These are phyloP conservation scores for Pseudogymnoascus sp. DNA, from an alignment of 2,329 filamentous ascomycete species.

Conservation along the genomic window DNA sequence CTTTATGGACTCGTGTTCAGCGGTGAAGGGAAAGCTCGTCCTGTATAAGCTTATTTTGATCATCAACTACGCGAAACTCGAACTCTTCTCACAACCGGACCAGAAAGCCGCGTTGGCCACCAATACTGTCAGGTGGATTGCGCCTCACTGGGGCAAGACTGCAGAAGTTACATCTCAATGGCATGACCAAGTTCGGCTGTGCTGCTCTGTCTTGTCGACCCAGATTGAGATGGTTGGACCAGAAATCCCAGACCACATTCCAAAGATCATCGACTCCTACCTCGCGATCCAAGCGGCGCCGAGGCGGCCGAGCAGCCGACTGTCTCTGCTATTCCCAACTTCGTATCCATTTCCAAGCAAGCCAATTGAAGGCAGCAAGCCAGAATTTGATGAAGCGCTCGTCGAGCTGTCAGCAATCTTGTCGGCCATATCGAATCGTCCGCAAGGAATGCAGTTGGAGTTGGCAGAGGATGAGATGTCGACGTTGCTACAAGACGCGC, in stretches of 20 bases:
- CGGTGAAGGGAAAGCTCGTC: constrained; percentile 83
- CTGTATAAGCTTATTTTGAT: constrained; percentile 89
- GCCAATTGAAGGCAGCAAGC: constrained; percentile 41
- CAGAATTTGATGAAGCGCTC: constrained; percentile 74
- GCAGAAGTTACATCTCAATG: constrained; percentile 73
- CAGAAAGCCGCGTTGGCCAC: constrained; percentile 65
- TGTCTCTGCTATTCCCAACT: constrained; percentile 85
- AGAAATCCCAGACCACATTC: constrained; percentile 81
- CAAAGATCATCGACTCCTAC: constrained; percentile 86
- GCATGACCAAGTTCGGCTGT: constrained; percentile 85
- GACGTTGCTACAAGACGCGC: constrained; percentile 64
- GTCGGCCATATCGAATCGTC: constrained; percentile 68
- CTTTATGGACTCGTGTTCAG: constrained; percentile 83
- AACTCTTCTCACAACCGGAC: constrained; percentile 71
- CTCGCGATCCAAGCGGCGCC: constrained; percentile 57
- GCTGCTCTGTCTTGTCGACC: constrained; percentile 84
- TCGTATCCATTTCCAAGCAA: constrained; percentile 82
- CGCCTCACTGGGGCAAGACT: constrained; percentile 81
- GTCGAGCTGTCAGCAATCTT: constrained; percentile 84
- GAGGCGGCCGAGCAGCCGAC: constrained; percentile 48
- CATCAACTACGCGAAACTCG: constrained; percentile 78
- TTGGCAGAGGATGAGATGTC: constrained; percentile 66
- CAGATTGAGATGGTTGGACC: constrained; percentile 71
- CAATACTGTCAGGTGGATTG: constrained; percentile 84
- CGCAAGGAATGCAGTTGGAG: constrained; percentile 67